Conservation (phyloP, 2,329 filamentous ascomycete species). For the Colletotrichum tabaci region DNA sequence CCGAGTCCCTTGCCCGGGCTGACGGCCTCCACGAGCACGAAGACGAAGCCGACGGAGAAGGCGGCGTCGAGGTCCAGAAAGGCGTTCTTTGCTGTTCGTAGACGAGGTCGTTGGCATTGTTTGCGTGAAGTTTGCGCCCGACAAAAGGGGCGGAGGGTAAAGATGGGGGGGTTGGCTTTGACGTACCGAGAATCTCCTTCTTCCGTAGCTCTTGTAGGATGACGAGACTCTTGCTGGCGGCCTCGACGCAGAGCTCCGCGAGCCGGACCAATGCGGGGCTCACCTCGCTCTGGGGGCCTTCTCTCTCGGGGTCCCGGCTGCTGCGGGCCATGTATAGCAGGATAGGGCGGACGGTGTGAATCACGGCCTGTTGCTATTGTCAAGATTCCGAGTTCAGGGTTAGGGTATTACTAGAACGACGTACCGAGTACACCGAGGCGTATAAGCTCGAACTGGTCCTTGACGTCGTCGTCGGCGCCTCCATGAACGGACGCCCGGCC, state of each 20-base stretch:
- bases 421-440: constrained; percentile 23
- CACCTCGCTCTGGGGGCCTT: constrained; percentile 2
- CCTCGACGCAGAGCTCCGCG: constrained; percentile 34
- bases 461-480: neutral
- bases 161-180: no score
- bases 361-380: constrained; percentile 7
- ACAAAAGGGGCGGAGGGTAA: no score
- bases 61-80: constrained; percentile 33
- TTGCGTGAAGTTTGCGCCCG: no score
- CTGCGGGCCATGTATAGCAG: constrained; percentile 34
- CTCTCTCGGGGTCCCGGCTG: constrained; percentile 20
- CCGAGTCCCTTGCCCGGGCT: constrained; percentile 26
- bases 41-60: constrained; percentile 35
- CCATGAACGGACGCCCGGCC: constrained; percentile 25
- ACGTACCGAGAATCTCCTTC: constrained; percentile 17
- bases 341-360: constrained; percentile 33
- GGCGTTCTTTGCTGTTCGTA: constrained; percentile 25
- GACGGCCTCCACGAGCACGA: constrained; percentile 38
- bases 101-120: no score
- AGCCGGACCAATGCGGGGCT: constrained; percentile 28
- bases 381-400: neutral
- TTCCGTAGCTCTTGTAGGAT: constrained; percentile 30
- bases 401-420: neutral
- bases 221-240: constrained; percentile 32
- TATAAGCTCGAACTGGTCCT: constrained; percentile 31